Conservation (phyloP, 1,139 yeast genomes). For the Kazachstania sp. region DNA sequence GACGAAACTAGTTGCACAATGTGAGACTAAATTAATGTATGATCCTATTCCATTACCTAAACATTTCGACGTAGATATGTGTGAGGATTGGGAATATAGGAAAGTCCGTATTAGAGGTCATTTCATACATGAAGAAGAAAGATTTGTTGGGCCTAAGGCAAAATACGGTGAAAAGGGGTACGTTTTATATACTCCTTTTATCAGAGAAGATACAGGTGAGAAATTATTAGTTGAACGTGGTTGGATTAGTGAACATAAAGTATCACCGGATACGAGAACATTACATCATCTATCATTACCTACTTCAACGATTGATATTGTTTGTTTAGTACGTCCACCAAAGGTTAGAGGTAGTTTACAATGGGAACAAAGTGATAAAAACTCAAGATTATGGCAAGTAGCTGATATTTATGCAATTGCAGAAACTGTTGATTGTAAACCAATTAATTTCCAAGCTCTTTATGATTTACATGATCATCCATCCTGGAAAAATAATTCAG, state of each 20-base stretch:
- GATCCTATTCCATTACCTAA: slow-evolving; percentile 68
- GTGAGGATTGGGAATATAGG: slow-evolving; percentile 70
- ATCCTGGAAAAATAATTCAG: slow-evolving; percentile 10
- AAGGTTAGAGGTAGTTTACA: slow-evolving; percentile 66
- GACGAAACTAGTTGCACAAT: slow-evolving; percentile 66
- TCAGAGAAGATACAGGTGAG: slow-evolving; percentile 66
- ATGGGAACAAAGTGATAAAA: slow-evolving; percentile 61
- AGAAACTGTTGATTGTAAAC: slow-evolving; percentile 52
- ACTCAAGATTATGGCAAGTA: slow-evolving; percentile 54
- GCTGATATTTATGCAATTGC: slow-evolving; percentile 75
- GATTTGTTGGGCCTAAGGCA: slow-evolving; percentile 86
- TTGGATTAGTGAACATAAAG: slow-evolving; percentile 73
- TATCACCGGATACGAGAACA: slow-evolving; percentile 55
- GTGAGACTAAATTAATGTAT: slow-evolving; percentile 72
- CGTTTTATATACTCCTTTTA: slow-evolving; percentile 71
- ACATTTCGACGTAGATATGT: slow-evolving; percentile 36
- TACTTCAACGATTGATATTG: slow-evolving; percentile 59
- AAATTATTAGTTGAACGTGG: slow-evolving; percentile 78
- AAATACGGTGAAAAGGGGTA: slow-evolving; percentile 73
- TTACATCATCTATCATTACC: slow-evolving; percentile 64
- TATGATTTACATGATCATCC: slow-evolving; percentile 53
- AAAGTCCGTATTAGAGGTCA: slow-evolving; percentile 65
- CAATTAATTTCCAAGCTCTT: slow-evolving; percentile 71
- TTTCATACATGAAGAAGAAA: slow-evolving; percentile 78
- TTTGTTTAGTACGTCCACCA: slow-evolving; percentile 64